Base-by-base conservation (phyloP, 169 alveolate genomes). In the Eimeria brunetti region DNA sequence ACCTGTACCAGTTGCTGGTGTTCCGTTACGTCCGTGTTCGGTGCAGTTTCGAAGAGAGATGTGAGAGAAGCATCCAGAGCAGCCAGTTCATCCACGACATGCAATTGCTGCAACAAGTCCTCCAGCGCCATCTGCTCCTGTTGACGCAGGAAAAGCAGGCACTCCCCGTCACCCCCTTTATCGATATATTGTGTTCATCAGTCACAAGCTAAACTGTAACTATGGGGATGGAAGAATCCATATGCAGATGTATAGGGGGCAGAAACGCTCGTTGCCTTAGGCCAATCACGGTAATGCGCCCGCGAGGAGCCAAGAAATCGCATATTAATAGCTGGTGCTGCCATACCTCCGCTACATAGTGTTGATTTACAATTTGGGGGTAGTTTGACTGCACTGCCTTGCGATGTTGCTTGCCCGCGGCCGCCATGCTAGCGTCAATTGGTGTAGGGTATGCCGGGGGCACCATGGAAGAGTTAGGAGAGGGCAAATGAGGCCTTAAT, bases 1-100 rank as follows among this genome's bases (percentile, higher is more conserved):
- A 91, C 95, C 73, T 91, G 95, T n/a, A 91, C 95, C n/a, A 91
- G 90, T 58, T 91, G 95, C 81, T 78, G 90, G 56, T 91, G 95
- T 33, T 91, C 90, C 69, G 95, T 83, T 44, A 75, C 95, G 24
- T 91, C 90, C 69, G 92, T 85, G 71, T 83, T 83, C 33, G 95
- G 95, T 20, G 95, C 95, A 60, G 81, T 49, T 46, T 91, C 91
- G 41, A 91, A 78, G 56, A 91, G 95, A 38, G 89, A 49, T 16
- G 89, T 56, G 20, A 91, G 90, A 53, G 95, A 91, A 8, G 53
- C 90, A 27, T 91, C 84, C 53, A 91, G 62, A 5, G 73, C 62
- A 27, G 95, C 89, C 75, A 91, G 49, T 22, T 91, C 90, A 64
- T 62, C 80, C 85, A 78, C 81, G 58, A 75, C 83, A 27, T 91